Evolutionary conservation across 345 rosid species (phyloP).

Genomic region (Ceriops decandra): DNA sequence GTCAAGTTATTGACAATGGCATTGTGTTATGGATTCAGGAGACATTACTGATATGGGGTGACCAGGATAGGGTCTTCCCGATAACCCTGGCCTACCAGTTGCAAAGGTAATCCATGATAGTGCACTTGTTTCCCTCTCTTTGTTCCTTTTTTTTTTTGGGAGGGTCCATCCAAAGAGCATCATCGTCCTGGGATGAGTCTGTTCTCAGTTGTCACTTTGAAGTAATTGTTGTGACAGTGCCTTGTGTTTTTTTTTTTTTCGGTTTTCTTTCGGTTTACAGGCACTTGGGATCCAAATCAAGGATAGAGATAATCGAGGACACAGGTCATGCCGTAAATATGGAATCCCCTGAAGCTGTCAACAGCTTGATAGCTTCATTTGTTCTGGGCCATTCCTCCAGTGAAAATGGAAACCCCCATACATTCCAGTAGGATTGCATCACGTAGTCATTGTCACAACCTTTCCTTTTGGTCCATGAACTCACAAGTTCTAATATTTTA

Average conservation of each 20-base stretch:
- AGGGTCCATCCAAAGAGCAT: too few relatives aligned
- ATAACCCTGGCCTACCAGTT: conserved; percentile 50
- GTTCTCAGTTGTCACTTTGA: too few relatives aligned
- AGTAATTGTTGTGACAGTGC: too few relatives aligned
- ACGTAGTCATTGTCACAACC: too few relatives aligned
- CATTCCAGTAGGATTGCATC: too few relatives aligned
- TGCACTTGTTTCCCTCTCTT: background rate
- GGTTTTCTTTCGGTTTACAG: conserved; percentile 19
- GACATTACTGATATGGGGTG: conserved; percentile 77
- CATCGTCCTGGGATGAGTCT: too few relatives aligned
- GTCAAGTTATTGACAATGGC: background rate
- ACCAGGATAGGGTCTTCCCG: conserved; percentile 62
- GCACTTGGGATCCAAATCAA: conserved; percentile 55
- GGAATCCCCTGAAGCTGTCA: conserved; percentile 52
- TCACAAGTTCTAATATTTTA: too few relatives aligned
- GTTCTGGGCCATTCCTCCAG: conserved; percentile 28
- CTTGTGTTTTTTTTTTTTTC: too few relatives aligned
- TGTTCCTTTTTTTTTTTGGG: background rate
- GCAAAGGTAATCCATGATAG: conserved; percentile 35
- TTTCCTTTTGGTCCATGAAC: too few relatives aligned
- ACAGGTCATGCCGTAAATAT: conserved; percentile 68
- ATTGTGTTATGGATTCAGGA: conserved; percentile 31
- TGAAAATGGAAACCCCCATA: too few relatives aligned
- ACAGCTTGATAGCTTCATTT: conserved; percentile 51
- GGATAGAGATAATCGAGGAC: conserved; percentile 60